A percentile compares a stretch with the other conserved stretches of the same genome.
These are phyloP conservation scores for Apiotrichum domesticum DNA, from an alignment of 1,284 basidiomycete species.

Conservation along the genomic window DNA sequence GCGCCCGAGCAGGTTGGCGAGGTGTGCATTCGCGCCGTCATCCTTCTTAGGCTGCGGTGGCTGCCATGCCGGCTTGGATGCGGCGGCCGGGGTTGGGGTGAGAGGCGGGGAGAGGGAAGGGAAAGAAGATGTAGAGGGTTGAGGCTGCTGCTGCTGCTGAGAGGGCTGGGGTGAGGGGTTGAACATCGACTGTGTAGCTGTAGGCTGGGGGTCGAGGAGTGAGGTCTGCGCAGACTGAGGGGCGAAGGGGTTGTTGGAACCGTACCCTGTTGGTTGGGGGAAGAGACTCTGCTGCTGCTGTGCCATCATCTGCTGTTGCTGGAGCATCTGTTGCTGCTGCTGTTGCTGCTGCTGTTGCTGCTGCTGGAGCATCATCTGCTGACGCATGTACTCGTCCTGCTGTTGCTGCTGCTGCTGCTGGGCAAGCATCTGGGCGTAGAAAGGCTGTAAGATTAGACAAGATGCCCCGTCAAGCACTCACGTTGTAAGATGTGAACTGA, in stretches of 20 bases:
- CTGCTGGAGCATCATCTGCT: constrained; percentile 51
- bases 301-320: constrained; percentile 57
- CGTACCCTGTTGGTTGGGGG: constrained; percentile 58
- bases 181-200: constrained; percentile 19
- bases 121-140: neutral
- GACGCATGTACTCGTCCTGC: constrained; percentile 51
- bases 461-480: constrained; percentile 16
- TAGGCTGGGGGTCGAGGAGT: constrained; percentile 18
- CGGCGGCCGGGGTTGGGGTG: constrained; percentile 21
- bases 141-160: constrained; percentile 10
- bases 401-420: constrained; percentile 53
- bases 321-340: constrained; percentile 49
- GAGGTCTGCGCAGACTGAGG: constrained; percentile 36
- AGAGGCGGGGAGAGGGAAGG: constrained; percentile 20
- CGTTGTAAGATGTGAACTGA: constrained; percentile 55
- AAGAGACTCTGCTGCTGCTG: constrained; percentile 49
- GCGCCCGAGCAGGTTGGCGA: constrained; percentile 75
- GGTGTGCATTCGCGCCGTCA: constrained; percentile 66
- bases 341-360: constrained; percentile 54
- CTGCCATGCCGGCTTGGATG: constrained; percentile 36
- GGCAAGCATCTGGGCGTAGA: constrained; percentile 48
- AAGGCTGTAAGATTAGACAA: constrained; percentile 41
- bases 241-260: constrained; percentile 93
- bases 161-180: constrained; percentile 22
- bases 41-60: constrained; percentile 34